These are phyloP conservation scores for Symbiotaphrina buchneri DNA, from an alignment of 495 filamentous ascomycete species.

Conservation along the genomic window DNA sequence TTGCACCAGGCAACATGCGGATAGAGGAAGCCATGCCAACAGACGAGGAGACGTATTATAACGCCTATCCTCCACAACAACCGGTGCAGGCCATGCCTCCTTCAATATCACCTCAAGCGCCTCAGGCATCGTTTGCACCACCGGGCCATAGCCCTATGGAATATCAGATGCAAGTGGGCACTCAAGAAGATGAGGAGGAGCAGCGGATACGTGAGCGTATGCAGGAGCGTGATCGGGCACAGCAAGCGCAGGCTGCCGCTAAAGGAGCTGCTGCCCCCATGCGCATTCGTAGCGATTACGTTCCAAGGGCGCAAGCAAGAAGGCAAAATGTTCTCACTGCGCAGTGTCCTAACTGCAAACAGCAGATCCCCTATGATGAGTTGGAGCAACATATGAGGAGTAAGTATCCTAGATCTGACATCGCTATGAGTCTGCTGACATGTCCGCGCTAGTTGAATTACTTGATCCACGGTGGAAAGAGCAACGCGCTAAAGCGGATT, in stretches of 20 bases:
- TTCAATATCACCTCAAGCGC: conserved; percentile 17
- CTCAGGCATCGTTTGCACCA: conserved; percentile 3
- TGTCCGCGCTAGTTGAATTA: conserved; percentile 39
- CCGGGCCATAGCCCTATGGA: conserved; percentile 9
- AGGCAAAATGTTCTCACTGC: conserved; percentile 42
- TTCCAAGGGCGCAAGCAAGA: conserved; percentile 54
- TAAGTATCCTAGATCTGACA: conserved; percentile 12
- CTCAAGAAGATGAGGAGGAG: conserved; percentile 40
- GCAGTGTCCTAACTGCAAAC: conserved; percentile 84
- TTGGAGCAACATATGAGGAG: conserved; percentile 86
- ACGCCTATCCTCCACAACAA: conserved; percentile 3
- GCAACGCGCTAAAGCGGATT: conserved; percentile 71
- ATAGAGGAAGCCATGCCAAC: conserved; percentile 93
- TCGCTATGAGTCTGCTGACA: conserved; percentile 1
- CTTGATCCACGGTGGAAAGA: conserved; percentile 94
- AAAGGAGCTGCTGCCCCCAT: conserved; percentile 50
- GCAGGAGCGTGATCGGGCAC: conserved; percentile 46
- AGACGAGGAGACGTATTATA: conserved; percentile 31
- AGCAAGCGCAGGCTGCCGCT: conserved; percentile 57
- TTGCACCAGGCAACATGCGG: conserved; percentile 48
- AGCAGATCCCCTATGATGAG: conserved; percentile 68
- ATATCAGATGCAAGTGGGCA: conserved; percentile 9
- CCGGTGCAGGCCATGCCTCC: conserved; percentile 4
- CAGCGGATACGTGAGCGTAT: conserved; percentile 41
- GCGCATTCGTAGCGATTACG: conserved; percentile 85